Evolutionary conservation across 83 land plant genomes (phyloP), one percentile per base, ranked within the genome.

Genomic region (Isoetes engelmannii): DNA sequence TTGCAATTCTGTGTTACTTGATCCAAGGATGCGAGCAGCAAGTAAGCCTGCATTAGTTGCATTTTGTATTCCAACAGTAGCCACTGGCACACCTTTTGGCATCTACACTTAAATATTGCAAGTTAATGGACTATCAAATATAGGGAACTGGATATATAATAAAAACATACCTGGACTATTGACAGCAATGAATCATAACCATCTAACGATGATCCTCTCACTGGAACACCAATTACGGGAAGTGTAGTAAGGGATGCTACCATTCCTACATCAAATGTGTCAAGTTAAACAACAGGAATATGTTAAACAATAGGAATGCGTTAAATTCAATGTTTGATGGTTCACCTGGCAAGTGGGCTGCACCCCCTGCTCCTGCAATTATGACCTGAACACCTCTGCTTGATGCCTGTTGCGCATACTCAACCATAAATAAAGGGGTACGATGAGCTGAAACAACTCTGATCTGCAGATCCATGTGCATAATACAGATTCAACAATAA

Each of bases 331-430:
- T 1, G 3, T 61, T 0, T 51, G 1, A 41, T 41, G 47, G 47
- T 17, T 9, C 45, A 82, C 96, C 98, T 71, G 98, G 98, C 49
- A 94, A 65, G 59, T 94, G 98, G 19, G 98, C 96, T 21, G 98
- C 98, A 68, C 98, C 98, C 68, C 98, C 98, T 66, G 98, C 96
- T 53, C 96, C 96, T 37, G 98, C 98, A 73, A 94, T 90, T 47
- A 94, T 88, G 42, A 94, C 76, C 59, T 83, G 79, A 55, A 90
- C 62, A 5, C 98, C 98, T 60, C 87, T 83, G 49, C 79, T 65
- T 57, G 71, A 85, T 45, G 98, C 98, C 54, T 80, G 76, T 48
- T 70, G 57, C 7, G 98, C 96, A 83, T 81, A 93, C 12, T 77
- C 69, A 61, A 82, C 80, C 98, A 93, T 90, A 80, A 87, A 69